Percentiles rank a stretch among this genome's conserved stretches.
phyloP scores from a whole-genome alignment of 1,284 basidiomycete genomes.

The Chalciporus piperatoides region DNA sequence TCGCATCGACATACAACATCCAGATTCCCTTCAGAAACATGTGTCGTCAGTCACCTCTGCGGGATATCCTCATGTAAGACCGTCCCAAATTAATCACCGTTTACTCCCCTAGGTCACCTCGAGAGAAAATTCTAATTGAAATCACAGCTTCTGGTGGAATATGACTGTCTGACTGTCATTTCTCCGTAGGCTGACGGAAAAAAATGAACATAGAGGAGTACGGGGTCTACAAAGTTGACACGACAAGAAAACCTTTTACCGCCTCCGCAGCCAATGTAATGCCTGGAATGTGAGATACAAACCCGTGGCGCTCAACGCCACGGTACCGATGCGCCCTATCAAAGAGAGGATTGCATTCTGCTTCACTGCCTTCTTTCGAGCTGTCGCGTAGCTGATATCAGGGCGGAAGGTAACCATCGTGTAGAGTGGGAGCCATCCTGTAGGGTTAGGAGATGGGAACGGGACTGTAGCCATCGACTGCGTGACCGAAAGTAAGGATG shows the following conservation, averaged over 20 bases:
- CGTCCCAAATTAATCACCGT: constrained; percentile 35
- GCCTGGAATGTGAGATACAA: constrained; percentile 40
- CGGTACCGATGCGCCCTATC: constrained; percentile 44
- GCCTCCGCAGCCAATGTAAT: constrained; percentile 35
- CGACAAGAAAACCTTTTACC: constrained; percentile 21
- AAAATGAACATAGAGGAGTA: constrained; percentile 11
- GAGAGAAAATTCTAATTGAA: constrained; percentile 23
- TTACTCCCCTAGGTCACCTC: constrained; percentile 22
- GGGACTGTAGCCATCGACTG: constrained; percentile 43
- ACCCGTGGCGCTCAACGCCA: constrained; percentile 42
- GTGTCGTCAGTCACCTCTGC: too few relatives aligned
- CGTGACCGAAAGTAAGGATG: constrained; percentile 40
- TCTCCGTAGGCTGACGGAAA: constrained; percentile 11
- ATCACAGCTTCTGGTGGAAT: constrained; percentile 20
- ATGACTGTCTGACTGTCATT: constrained; percentile 14
- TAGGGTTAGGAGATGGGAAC: constrained; percentile 53
- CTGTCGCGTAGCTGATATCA: constrained; percentile 85
- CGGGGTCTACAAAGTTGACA: constrained; percentile 31
- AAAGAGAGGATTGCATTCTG: constrained; percentile 53
- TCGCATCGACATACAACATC: constrained; percentile 14
- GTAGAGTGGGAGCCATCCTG: constrained; percentile 90
- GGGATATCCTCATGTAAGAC: constrained; percentile 33
- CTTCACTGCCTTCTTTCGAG: constrained; percentile 54
- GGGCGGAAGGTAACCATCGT: constrained; percentile 97
- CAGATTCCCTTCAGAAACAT: constrained; percentile 26